Evolutionary conservation across 2,329 filamentous ascomycete genomes (phyloP).

Genomic region (Sporothrix sp.): DNA sequence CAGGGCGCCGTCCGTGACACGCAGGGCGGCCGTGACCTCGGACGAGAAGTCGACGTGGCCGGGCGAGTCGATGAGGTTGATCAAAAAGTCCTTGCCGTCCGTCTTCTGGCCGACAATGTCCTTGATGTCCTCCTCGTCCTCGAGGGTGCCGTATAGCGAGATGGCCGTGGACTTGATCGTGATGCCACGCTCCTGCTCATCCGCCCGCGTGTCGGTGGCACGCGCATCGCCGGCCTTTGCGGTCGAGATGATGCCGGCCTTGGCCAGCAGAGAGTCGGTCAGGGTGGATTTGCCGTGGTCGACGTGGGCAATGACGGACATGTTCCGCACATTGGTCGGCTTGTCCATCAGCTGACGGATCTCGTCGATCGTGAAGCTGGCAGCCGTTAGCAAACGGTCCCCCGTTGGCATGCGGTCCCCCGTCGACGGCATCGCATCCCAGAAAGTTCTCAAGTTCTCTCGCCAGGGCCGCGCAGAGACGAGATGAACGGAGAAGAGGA

Average conservation of each 20-base stretch:
- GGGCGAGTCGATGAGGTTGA: slow-evolving; percentile 99
- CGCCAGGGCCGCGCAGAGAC: not conserved
- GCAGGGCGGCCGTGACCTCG: slow-evolving; percentile 97
- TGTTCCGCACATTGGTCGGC: slow-evolving; percentile 46
- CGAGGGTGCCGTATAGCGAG: slow-evolving; percentile 84
- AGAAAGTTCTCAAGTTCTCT: not conserved
- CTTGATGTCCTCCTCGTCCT: slow-evolving; percentile 78
- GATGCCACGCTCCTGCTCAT: slow-evolving; percentile 99
- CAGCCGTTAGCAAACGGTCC: not conserved
- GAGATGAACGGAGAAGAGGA: not conserved
- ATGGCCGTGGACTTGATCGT: slow-evolving; percentile 99
- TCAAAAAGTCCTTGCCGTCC: slow-evolving; percentile 92
- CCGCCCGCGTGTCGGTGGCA: slow-evolving; percentile 92
- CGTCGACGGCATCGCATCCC: too few relatives aligned
- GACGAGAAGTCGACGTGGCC: slow-evolving; percentile 99
- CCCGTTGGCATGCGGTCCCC: too few relatives aligned
- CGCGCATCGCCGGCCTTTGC: slow-evolving; percentile 93
- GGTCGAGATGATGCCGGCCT: slow-evolving; percentile 98
- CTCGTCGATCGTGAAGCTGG: slow-evolving; percentile 98
- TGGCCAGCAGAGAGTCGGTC: slow-evolving; percentile 97
- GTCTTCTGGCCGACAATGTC: slow-evolving; percentile 84
- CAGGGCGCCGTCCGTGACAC: slow-evolving; percentile 98
- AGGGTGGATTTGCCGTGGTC: slow-evolving; percentile 99
- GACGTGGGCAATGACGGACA: slow-evolving; percentile 98
- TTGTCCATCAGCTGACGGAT: slow-evolving; percentile 71